Conservation (phyloP, 495 filamentous ascomycete species). For the Rusavskia elegans region DNA sequence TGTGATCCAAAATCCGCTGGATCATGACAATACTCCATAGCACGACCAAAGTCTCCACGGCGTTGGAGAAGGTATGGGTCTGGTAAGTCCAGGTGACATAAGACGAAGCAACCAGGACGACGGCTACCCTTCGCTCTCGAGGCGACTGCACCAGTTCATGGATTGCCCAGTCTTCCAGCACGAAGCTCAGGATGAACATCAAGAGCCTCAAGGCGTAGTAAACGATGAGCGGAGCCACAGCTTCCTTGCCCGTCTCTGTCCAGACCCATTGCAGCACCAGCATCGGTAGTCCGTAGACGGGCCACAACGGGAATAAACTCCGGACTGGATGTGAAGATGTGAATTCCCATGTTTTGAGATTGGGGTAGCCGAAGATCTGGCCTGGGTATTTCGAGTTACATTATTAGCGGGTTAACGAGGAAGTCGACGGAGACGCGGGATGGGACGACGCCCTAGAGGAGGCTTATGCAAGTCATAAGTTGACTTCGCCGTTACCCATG, state of each 20-base stretch:
- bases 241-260: slow-evolving; percentile 36
- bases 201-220: slow-evolving; percentile 76
- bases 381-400: slow-evolving; percentile 31
- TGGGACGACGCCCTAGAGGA: background rate
- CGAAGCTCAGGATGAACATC: slow-evolving; percentile 91
- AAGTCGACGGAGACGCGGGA: background rate
- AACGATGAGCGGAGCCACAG: slow-evolving; percentile 45
- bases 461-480: background rate
- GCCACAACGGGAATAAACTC: slow-evolving; percentile 93
- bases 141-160: slow-evolving; percentile 71
- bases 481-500: background rate
- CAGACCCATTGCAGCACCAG: slow-evolving; percentile 78
- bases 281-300: slow-evolving; percentile 84
- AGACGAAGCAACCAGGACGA: slow-evolving; percentile 76
- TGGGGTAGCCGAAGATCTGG: slow-evolving; percentile 75
- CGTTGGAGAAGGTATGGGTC: slow-evolving; percentile 97
- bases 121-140: slow-evolving; percentile 51
- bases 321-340: slow-evolving; percentile 71
- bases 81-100: slow-evolving; percentile 99
- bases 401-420: slow-evolving; percentile 1
- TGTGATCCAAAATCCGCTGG: slow-evolving; percentile 60
- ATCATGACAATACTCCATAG: slow-evolving; percentile 85
- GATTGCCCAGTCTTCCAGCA: slow-evolving; percentile 92
- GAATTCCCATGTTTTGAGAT: slow-evolving; percentile 87
- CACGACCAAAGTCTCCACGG: slow-evolving; percentile 82